A percentile compares a stretch with the other conserved stretches of the same genome.
These are phyloP conservation scores for Candida railenensis DNA, from an alignment of 805 yeast species.

Conservation along the genomic window DNA sequence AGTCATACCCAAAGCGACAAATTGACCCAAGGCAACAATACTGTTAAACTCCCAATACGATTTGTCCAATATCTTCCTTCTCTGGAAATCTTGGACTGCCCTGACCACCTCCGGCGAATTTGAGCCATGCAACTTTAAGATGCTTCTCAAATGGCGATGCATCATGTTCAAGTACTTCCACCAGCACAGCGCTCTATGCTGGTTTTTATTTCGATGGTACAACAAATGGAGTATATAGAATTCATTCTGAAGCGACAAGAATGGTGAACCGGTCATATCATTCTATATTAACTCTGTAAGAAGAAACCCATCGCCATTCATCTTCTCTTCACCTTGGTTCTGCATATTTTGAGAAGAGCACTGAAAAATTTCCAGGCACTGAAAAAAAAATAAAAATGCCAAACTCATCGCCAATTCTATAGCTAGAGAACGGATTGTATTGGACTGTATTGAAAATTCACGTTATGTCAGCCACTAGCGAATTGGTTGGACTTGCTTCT, in stretches of 20 bases:
- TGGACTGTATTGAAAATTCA: no score
- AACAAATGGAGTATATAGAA: conserved; percentile 57
- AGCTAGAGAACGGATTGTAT: no score
- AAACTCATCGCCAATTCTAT: background rate
- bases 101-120: conserved; percentile 3
- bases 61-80: conserved; percentile 35
- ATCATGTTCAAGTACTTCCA: conserved; percentile 68
- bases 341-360: background rate
- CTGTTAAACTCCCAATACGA: conserved; percentile 65
- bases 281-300: background rate
- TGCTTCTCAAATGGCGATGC: conserved; percentile 51
- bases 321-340: background rate
- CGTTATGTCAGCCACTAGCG: conserved; percentile 6
- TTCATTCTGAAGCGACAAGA: conserved; percentile 40
- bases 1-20: conserved; percentile 69
- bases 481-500: conserved; percentile 32
- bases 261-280: background rate
- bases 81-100: conserved; percentile 2
- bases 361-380: background rate
- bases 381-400: background rate
- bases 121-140: conserved; percentile 24
- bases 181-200: conserved; percentile 73
- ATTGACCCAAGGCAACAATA: conserved; percentile 71
- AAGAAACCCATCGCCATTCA: background rate
- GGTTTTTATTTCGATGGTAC: conserved; percentile 73